These are phyloP conservation scores for Colletotrichum sp. DNA, from an alignment of 2,329 filamentous ascomycete species.

Conservation along the genomic window DNA sequence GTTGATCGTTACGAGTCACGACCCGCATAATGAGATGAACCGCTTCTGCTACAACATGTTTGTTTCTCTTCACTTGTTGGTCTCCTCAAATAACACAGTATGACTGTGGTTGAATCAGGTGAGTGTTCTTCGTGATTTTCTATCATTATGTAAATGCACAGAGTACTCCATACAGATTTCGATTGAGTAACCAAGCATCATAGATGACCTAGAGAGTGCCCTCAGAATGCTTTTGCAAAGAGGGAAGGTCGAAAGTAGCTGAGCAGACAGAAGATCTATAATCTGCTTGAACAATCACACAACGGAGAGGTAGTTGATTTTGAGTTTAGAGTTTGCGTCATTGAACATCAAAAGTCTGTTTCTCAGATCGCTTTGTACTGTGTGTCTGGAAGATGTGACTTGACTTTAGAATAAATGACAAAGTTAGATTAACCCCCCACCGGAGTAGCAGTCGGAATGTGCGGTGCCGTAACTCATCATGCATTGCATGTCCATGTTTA, in stretches of 20 bases:
- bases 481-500: neutral
- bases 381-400: neutral
- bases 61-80: neutral
- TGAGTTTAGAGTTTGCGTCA: neutral
- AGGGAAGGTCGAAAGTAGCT: neutral
- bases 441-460: no score
- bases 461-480: neutral
- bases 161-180: neutral
- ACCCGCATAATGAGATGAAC: neutral
- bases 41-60: rapidly evolving
- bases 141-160: neutral
- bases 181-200: neutral
- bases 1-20: neutral
- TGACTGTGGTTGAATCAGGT: neutral
- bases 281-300: neutral
- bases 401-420: neutral
- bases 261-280: rapidly evolving
- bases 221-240: neutral
- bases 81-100: rapidly evolving
- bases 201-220: neutral
- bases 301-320: neutral
- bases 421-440: neutral
- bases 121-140: neutral
- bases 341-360: neutral
- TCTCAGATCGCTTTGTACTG: neutral